Evolutionary conservation across 2,329 filamentous ascomycete species (phyloP).

Genomic region (Cladosporium sp.): DNA sequence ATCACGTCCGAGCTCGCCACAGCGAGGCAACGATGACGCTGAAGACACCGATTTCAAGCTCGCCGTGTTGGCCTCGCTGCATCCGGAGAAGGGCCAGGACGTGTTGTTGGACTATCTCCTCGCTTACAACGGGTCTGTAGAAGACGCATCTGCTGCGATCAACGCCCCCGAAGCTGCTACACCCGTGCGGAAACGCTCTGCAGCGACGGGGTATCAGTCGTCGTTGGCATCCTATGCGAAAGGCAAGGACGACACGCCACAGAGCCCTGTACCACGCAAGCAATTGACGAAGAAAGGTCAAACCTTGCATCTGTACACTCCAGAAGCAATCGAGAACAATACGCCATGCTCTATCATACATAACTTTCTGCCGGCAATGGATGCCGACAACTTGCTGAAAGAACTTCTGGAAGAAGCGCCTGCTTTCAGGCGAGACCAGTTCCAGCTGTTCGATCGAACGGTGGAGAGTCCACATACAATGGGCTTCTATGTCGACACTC

Average conservation of each 20-base stretch:
- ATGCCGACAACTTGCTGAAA: conserved; percentile 68
- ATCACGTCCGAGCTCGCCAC: conserved; percentile 15
- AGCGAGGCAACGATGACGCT: conserved; percentile 34
- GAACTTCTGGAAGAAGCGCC: conserved; percentile 73
- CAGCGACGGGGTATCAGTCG: conserved; percentile 40
- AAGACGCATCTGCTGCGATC: conserved; percentile 58
- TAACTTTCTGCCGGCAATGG: conserved; percentile 71
- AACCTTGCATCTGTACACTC: conserved; percentile 79
- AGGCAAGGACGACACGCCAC: background rate
- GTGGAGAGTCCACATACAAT: conserved; percentile 82
- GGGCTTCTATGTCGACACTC: conserved; percentile 74
- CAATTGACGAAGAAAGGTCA: conserved; percentile 68
- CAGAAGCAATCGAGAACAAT: conserved; percentile 72
- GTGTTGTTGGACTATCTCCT: conserved; percentile 74
- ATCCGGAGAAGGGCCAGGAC: conserved; percentile 61
- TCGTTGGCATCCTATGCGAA: conserved; percentile 31
- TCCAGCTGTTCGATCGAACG: conserved; percentile 83
- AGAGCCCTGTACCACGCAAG: conserved; percentile 13
- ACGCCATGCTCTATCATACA: conserved; percentile 91
- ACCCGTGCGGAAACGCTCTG: conserved; percentile 31
- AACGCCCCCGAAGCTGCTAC: conserved; percentile 19
- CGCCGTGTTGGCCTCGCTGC: conserved; percentile 73
- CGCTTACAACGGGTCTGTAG: conserved; percentile 71
- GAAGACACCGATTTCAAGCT: conserved; percentile 89
- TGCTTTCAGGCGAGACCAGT: conserved; percentile 66